Percentiles rank a stretch among this genome's conserved stretches.
Conservation (phyloP, 192 early-diverging fungal genomes). For the Dimargaris cristalligena region DNA sequence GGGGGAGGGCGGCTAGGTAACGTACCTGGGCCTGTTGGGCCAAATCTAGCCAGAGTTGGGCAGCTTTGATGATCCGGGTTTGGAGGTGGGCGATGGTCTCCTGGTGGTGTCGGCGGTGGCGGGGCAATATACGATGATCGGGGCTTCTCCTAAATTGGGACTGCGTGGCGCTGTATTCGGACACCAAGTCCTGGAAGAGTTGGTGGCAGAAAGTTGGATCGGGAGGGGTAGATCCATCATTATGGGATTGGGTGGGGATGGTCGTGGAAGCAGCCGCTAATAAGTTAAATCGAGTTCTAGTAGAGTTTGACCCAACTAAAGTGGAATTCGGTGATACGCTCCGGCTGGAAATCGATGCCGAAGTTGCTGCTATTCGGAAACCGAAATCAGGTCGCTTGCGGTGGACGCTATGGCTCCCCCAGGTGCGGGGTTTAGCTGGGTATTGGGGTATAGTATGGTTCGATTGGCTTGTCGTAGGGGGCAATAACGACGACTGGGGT, state of each 20-base stretch:
- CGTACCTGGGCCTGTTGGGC: not conserved
- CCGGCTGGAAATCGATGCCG: too few species aligned
- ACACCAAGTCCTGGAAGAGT: not conserved
- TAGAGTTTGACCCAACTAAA: too few species aligned
- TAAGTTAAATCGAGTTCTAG: too few species aligned
- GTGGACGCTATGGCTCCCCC: not conserved
- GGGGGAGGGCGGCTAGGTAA: not conserved
- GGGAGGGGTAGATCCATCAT: not conserved
- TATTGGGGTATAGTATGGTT: not conserved
- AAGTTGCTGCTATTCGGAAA: too few species aligned
- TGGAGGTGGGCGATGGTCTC: too few species aligned
- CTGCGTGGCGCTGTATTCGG: not conserved
- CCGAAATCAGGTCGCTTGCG: too few species aligned
- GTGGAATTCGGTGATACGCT: too few species aligned
- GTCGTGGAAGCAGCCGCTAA: too few species aligned
- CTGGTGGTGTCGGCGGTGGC: too few species aligned
- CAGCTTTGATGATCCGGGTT: not conserved
- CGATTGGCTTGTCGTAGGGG: not conserved
- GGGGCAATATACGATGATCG: not conserved
- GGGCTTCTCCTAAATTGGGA: not conserved
- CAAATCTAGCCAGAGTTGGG: not conserved
- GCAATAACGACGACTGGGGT: not conserved
- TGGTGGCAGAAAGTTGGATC: not conserved
- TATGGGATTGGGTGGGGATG: too few species aligned
- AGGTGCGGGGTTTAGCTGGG: not conserved